Evolutionary conservation across 129 eudicot genomes (phyloP), one percentile per base, ranked within the genome.

Genomic region (Centella asiatica): DNA sequence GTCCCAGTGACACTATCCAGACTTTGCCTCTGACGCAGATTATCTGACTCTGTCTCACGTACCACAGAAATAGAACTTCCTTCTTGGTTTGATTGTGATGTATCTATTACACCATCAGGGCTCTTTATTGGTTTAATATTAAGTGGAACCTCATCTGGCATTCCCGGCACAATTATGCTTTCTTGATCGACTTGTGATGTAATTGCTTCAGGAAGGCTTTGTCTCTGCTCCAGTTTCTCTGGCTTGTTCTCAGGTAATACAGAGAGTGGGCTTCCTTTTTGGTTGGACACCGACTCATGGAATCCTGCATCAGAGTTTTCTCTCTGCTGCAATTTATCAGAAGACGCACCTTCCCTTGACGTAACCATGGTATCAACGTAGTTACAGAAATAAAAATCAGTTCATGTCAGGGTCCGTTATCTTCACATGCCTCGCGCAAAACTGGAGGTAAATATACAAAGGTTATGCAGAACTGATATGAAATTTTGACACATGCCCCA

Each of bases 181-280:
- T 69, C 65, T 70, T 56, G 74, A 73, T 47, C 67, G 74, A 65
- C 55, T 58, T 67, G 70, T 64, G 68, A 78, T 69, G 28, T 31
- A 40, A 3, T 32, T 44, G 26, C 23, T 37, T 72, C 70, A 44
- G 74, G 44, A 22, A 68, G 53, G 68, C 45, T 53, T 42, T 32
- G 57, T 37, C 52, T 26, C 31, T 60, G 49, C 55, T 65, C 62
- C 52, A 59, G 65, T 72, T 71, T 57, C 36, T 44, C 63, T 2
- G 44, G 19, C 45, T 54, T 70, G 48, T 52, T 34, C 15, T 60
- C 64, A 44, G 36, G 42, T 18, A 52, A 9, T 18, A 68, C 61
- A 52, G 69, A 57, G 15, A 57, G 55, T 20, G 57, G 5, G 29
- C 36, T 47, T 34, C 31, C 45, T 39, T 59, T 66, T 20, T 56